Conservation (phyloP, 75 land plant species). For the Selaginella moellendorffii region DNA sequence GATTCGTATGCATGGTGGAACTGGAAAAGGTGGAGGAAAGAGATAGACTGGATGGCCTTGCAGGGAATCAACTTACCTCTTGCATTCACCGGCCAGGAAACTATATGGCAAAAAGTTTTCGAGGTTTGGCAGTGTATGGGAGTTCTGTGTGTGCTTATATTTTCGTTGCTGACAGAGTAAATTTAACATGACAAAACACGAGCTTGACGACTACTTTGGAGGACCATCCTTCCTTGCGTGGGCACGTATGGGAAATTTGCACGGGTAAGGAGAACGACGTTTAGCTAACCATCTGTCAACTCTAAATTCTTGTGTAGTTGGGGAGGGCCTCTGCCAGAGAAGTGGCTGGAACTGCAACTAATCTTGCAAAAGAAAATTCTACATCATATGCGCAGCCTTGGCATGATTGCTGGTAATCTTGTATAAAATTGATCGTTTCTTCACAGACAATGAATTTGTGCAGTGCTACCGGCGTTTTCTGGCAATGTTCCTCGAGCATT, state of each 20-base stretch:
- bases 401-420: slow-evolving; percentile 87
- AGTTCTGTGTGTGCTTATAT: not conserved
- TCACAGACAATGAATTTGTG: slow-evolving; percentile 3
- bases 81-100: slow-evolving; percentile 89
- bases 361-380: slow-evolving; percentile 58
- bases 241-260: slow-evolving; percentile 99
- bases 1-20: slow-evolving; percentile 97
- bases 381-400: slow-evolving; percentile 68
- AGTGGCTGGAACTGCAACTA: slow-evolving; percentile 70
- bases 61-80: slow-evolving; percentile 89
- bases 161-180: slow-evolving; percentile 22
- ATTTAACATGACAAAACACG: slow-evolving; percentile 50
- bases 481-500: slow-evolving; percentile 91
- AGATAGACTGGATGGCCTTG: slow-evolving; percentile 98
- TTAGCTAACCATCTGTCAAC: too few relatives aligned
- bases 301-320: slow-evolving; percentile 55
- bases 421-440: not conserved
- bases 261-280: slow-evolving; percentile 51
- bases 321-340: slow-evolving; percentile 89
- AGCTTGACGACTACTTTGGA: slow-evolving; percentile 78
- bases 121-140: slow-evolving; percentile 33
- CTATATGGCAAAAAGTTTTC: slow-evolving; percentile 88
- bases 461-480: slow-evolving; percentile 92
- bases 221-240: slow-evolving; percentile 99
- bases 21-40: slow-evolving; percentile 93